Percentiles rank a stretch among this genome's conserved stretches.
Conservation (phyloP, 2,329 filamentous ascomycete genomes). For the Periconia sp. region DNA sequence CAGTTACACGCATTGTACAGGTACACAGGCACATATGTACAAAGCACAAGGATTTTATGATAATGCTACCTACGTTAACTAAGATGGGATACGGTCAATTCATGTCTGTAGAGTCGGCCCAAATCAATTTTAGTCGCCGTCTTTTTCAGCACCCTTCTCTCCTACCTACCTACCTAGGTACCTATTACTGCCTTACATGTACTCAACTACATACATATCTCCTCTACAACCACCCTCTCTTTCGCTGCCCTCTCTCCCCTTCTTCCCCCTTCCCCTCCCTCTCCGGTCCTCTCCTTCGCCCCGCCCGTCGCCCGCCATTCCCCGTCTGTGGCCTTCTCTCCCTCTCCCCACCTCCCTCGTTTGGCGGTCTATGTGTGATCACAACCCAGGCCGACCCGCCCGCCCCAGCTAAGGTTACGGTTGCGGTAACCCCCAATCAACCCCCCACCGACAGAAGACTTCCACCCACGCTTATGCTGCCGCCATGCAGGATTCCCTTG, state of each 20-base stretch:
- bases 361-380: slow-evolving; percentile 8
- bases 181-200: too few species aligned
- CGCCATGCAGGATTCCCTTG: slow-evolving; percentile 43
- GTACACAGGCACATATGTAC: too few species aligned
- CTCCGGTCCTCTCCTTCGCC: not conserved
- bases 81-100: too few species aligned
- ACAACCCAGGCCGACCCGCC: slow-evolving; percentile 18
- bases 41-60: too few species aligned
- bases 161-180: too few species aligned
- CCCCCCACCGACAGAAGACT: slow-evolving; percentile 30
- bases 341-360: not conserved
- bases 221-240: not conserved
- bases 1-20: too few species aligned
- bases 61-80: too few species aligned
- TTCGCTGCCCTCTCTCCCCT: not conserved
- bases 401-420: slow-evolving; percentile 10
- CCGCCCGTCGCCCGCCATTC: not conserved
- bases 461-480: slow-evolving; percentile 44
- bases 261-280: not conserved
- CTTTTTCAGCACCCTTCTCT: too few species aligned
- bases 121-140: too few species aligned
- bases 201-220: too few species aligned
- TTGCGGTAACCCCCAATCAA: not conserved
- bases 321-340: not conserved
- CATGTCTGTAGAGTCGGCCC: too few species aligned